phyloP scores from a whole-genome alignment of 306 rosid species.

The Datisca glomerata region DNA sequence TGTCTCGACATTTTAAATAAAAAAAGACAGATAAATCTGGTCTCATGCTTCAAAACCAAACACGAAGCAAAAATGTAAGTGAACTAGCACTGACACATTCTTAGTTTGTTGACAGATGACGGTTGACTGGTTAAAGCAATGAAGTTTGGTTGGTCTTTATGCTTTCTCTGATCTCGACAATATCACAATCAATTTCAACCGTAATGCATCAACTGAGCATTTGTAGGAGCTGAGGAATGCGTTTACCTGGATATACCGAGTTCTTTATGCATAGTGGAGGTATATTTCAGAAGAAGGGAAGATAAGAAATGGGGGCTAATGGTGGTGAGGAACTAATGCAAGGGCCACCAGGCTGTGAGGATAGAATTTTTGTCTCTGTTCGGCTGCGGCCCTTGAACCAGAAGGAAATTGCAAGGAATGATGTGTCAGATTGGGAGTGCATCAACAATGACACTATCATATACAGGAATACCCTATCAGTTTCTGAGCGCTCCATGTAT shows the following conservation, averaged over 20 bases:
- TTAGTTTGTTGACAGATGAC: slow-evolving; percentile 47
- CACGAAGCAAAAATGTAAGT: slow-evolving; percentile 12
- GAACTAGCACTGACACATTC: slow-evolving; percentile 32
- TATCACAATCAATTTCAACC: slow-evolving; percentile 14
- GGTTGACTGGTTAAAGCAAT: slow-evolving; percentile 35
- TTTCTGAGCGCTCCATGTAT: slow-evolving; percentile 89
- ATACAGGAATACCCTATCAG: slow-evolving; percentile 70
- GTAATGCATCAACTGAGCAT: slow-evolving; percentile 13
- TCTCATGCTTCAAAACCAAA: slow-evolving; percentile 15
- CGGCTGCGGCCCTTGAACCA: slow-evolving; percentile 82
- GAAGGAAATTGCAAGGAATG: slow-evolving; percentile 55
- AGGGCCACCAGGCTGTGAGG: slow-evolving; percentile 29
- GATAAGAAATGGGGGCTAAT: slow-evolving; percentile 52
- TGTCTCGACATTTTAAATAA: slow-evolving; percentile 16
- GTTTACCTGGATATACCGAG: slow-evolving; percentile 9
- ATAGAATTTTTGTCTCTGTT: slow-evolving; percentile 76
- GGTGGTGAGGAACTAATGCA: slow-evolving; percentile 53
- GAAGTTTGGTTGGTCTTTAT: slow-evolving; percentile 31
- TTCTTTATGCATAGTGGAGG: slow-evolving; percentile 20
- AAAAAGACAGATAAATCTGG: slow-evolving; percentile 12
- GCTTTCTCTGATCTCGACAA: slow-evolving; percentile 27
- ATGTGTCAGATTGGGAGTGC: slow-evolving; percentile 93
- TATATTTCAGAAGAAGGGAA: slow-evolving; percentile 21
- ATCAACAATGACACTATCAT: slow-evolving; percentile 70
- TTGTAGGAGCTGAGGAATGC: slow-evolving; percentile 19